Conservation (phyloP, 805 yeast genomes). For the Candida takata region DNA sequence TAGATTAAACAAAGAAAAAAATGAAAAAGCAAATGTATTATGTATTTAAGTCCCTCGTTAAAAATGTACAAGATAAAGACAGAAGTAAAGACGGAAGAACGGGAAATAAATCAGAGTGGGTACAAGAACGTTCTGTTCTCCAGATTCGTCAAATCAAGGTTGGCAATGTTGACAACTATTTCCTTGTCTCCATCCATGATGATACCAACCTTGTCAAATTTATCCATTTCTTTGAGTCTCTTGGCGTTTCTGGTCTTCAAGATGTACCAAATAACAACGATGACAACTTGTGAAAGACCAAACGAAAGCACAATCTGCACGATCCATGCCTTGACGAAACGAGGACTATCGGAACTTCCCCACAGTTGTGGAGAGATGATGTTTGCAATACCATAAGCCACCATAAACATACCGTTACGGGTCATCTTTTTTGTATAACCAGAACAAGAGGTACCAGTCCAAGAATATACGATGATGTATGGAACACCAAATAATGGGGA, state of each 20-base stretch:
- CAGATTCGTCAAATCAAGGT: conserved; percentile 44
- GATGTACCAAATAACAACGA: conserved; percentile 38
- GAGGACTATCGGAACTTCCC: conserved; percentile 40
- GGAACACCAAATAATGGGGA: conserved; percentile 38
- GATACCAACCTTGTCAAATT: conserved; percentile 23
- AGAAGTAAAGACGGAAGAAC: too few relatives aligned
- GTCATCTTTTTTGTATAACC: conserved; percentile 46
- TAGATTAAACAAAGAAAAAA: too few relatives aligned
- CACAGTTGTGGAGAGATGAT: conserved; percentile 52
- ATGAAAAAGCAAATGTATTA: too few relatives aligned
- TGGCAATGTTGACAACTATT: conserved; percentile 33
- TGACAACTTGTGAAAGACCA: conserved; percentile 36
- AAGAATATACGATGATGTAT: conserved; percentile 31
- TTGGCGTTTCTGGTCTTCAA: conserved; percentile 37
- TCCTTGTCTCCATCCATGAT: conserved; percentile 26
- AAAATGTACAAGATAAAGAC: too few relatives aligned
- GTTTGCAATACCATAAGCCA: conserved; percentile 42
- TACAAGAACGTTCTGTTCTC: conserved; percentile 39
- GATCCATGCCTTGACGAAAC: conserved; percentile 42
- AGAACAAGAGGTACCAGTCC: conserved; percentile 31
- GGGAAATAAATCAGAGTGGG: conserved; percentile 34
- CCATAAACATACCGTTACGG: conserved; percentile 38
- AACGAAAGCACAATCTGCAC: conserved; percentile 51
- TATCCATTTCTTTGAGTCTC: conserved; percentile 25
- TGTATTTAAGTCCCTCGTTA: too few relatives aligned